Conservation (phyloP, 768 basidiomycete genomes). For the Panaeolus cyanescens region DNA sequence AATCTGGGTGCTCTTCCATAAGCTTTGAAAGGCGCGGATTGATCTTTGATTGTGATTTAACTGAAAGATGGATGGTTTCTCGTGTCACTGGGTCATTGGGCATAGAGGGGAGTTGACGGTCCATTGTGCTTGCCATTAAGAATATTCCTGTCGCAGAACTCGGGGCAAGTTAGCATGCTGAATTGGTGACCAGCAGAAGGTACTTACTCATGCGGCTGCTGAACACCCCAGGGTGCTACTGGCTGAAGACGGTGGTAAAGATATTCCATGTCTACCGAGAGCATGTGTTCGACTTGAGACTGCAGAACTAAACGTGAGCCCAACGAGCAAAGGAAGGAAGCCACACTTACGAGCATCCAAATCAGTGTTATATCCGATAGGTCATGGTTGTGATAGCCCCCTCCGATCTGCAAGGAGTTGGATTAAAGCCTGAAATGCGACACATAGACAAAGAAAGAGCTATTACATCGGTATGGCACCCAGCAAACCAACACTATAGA, state of each 20-base stretch:
- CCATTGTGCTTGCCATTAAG: conserved; percentile 39
- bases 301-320: conserved; percentile 20
- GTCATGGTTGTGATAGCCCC: conserved; percentile 70
- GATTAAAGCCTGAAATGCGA: neutral
- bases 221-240: conserved; percentile 59
- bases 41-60: conserved; percentile 43
- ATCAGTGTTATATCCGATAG: conserved; percentile 62
- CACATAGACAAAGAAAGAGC: neutral
- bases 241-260: conserved; percentile 51
- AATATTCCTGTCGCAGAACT: conserved; percentile 63
- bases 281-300: conserved; percentile 57
- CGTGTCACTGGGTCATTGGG: conserved; percentile 46
- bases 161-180: conserved; percentile 4
- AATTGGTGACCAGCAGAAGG: neutral
- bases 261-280: conserved; percentile 60
- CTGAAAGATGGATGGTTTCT: conserved; percentile 66
- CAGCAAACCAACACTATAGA: conserved; percentile 72
- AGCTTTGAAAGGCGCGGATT: conserved; percentile 32
- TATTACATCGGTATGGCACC: conserved; percentile 48
- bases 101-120: conserved; percentile 49
- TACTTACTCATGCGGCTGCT: conserved; percentile 63
- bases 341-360: conserved; percentile 61
- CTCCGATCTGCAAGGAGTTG: conserved; percentile 54
- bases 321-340: neutral
- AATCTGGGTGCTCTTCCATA: conserved; percentile 41